Evolutionary conservation across 768 basidiomycete species (phyloP).

Genomic region (Pisolithus orientalis): DNA sequence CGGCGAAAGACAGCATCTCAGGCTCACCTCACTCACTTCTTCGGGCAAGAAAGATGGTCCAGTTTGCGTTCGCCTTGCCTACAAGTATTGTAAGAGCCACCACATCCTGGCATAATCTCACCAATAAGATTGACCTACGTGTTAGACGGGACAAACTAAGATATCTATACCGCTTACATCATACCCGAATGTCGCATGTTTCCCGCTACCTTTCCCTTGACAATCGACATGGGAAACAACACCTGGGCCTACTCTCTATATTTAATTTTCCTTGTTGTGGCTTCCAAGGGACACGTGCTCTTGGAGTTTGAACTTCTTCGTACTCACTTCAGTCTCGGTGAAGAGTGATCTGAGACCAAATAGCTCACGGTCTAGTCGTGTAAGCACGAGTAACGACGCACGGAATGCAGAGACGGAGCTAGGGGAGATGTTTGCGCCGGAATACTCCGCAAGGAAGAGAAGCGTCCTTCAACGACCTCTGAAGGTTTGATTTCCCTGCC

Average conservation of each 20-base stretch:
- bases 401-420: slow-evolving; percentile 3
- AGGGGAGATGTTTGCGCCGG: neutral
- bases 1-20: slow-evolving; percentile 52
- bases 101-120: neutral
- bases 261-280: neutral
- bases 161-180: too few species aligned
- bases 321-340: slow-evolving; percentile 6
- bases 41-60: slow-evolving; percentile 43
- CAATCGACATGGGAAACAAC: too few species aligned
- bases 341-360: slow-evolving; percentile 3
- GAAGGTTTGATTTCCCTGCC: slow-evolving; percentile 12
- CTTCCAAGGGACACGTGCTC: neutral
- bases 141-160: neutral
- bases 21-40: slow-evolving; percentile 60
- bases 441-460: neutral
- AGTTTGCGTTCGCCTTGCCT: slow-evolving; percentile 52
- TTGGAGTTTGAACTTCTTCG: neutral
- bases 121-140: neutral
- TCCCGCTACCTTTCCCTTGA: too few species aligned
- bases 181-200: too few species aligned
- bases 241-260: neutral
- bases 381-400: slow-evolving; percentile 1
- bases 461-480: neutral
- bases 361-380: slow-evolving; percentile 10
- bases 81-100: slow-evolving; percentile 55